Evolutionary conservation across 768 basidiomycete species (phyloP), one percentile per base, ranked within the genome.

Genomic region (Filobasidium wieringae): DNA sequence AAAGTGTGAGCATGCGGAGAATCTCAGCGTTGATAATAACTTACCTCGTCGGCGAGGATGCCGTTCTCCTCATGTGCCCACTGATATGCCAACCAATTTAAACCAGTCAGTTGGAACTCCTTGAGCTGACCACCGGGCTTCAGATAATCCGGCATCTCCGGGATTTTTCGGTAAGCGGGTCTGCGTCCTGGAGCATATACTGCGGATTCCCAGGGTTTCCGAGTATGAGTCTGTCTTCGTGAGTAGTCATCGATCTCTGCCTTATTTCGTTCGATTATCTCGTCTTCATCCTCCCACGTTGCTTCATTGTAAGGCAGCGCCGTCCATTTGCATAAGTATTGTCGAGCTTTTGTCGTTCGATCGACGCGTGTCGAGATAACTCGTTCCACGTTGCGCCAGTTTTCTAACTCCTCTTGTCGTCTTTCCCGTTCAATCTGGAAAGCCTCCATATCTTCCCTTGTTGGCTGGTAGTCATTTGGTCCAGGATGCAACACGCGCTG

Each of bases 41-140:
- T 51, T 52, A 75, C 74, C 68, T 99, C 95, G 68, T 99, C 95
- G 0, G 95, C 95, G 33, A 99, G 77, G 59, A 99, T 95, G 19
- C 95, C 95, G 70, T 97, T 97, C 66, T 93, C 86, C 8, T 88
- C 88, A 65, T 88, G 83, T 63, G 81, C 84, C 95, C 95, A 97
- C 15, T 92, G 77, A 74, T 93, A 97, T 4, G 88, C 86, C n/a
- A 99, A 79, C 95, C 95, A 99, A 70, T 99, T 99, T 62, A 99
- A 79, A 24, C 95, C 95, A 2, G 90, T 95, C 37, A 97, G 79
- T 77, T 99, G 95, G 78, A 99, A 99, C 68, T 97, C 95, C 76
- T 99, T 99, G 60, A 97, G 79, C 62, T 83, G 75, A 6, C 90
- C 90, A 30, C 91, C 90, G 19, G 72, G 70, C 4, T 68, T 72